These are phyloP conservation scores for Fragosphaeria purpurea DNA, from an alignment of 2,329 filamentous ascomycete species.

Conservation along the genomic window DNA sequence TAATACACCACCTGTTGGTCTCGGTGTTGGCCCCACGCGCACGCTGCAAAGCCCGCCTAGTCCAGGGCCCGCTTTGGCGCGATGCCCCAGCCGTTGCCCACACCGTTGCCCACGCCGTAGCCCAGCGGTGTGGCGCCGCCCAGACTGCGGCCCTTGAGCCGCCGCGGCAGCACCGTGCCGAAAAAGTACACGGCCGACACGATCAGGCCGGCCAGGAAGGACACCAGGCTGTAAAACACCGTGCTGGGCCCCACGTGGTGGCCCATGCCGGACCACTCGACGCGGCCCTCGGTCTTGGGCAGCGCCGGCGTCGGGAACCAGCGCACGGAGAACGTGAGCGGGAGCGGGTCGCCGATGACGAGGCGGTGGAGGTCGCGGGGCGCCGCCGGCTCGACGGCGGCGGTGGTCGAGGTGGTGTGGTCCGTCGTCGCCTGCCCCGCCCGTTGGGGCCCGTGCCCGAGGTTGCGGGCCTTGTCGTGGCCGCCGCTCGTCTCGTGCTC, in stretches of 20 bases:
- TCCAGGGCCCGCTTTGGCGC: conserved; percentile 42
- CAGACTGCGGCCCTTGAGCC: conserved; percentile 39
- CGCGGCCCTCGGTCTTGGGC: conserved; percentile 54
- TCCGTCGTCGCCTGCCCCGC: conserved; percentile 21
- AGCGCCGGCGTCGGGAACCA: conserved; percentile 75
- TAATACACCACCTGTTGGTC: no score
- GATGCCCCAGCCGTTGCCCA: conserved; percentile 48
- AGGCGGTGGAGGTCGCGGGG: conserved; percentile 45
- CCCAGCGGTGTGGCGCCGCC: conserved; percentile 50
- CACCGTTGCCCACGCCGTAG: conserved; percentile 39
- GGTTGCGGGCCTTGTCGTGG: no score
- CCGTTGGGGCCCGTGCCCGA: conserved; percentile 35
- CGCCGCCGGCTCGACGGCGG: neutral
- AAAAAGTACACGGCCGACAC: conserved; percentile 50
- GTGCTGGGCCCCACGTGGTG: conserved; percentile 55
- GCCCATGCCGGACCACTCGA: conserved; percentile 56
- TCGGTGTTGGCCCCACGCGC: no score
- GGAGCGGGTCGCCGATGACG: conserved; percentile 78
- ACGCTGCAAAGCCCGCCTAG: neutral
- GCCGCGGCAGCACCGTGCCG: conserved; percentile 46
- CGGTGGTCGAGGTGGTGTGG: conserved; percentile 1
- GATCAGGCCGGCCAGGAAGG: conserved; percentile 46
- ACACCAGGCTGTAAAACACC: conserved; percentile 50
- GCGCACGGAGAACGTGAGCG: conserved; percentile 67
- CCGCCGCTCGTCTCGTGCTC: no score